Base-by-base conservation (phyloP, 768 basidiomycete genomes). In the Hygrophoropsis aurantiaca region DNA sequence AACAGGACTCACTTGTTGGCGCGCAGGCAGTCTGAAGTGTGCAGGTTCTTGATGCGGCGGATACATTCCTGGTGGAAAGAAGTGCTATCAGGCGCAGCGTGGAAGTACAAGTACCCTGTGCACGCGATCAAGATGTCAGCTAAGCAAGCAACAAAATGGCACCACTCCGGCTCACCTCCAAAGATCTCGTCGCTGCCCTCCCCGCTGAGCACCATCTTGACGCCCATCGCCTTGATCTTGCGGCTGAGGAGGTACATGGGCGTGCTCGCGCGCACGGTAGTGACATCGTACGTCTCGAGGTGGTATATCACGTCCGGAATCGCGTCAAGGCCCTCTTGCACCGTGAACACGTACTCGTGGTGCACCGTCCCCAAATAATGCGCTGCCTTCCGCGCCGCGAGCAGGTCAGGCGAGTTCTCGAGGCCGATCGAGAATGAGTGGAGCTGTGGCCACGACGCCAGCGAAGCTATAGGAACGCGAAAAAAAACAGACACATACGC, bases 141-240 rank as follows among this genome's bases (percentile, higher is more conserved):
- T 32, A 34, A 34, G 24, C 30, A 15, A n/a, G 23, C 25, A 39
- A 26, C 36, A 30, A 48, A 44, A 7, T 24, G 32, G 23, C 0
- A n/a, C 43, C 26, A 38, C 25, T 3, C 59, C 57, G 23, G 30
- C 59, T 55, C 62, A 90, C 94, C 94, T 73, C 95, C 95, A 30
- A 97, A 81, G 51, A 98, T 93, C 69, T 99, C 97, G 58, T 99
- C 97, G 52, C 90, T 92, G 32, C 97, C 97, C 69, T 99, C 97
- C 15, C 97, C 97, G 54, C 88, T 91, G 27, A 98, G 77, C 13
- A 99, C 97, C 97, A 99, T 99, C 74, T 99, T 99, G 44, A 99
- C 97, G 48, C 97, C 97, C 90, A 93, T 97, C 4, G 97, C 95
- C 73, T 98, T 99, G 74, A 99, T 94, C 73, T 99, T 98, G 40